Percentiles rank a stretch among this genome's conserved stretches.
phyloP scores from a whole-genome alignment of 805 yeast genomes.

The Dipodascus albidus region DNA sequence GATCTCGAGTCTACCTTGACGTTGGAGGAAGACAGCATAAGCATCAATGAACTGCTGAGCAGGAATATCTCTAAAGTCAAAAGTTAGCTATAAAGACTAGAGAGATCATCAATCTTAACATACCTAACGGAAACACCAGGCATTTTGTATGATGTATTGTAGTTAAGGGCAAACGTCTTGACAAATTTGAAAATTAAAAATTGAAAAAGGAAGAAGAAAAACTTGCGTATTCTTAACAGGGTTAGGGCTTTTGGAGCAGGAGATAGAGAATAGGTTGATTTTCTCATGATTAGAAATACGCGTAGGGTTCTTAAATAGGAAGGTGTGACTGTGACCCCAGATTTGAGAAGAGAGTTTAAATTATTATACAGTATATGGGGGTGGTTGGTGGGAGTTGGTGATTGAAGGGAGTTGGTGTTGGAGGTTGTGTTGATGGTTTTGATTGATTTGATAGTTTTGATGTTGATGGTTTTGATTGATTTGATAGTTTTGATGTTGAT shows the following conservation, averaged over 20 bases:
- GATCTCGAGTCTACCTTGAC: conserved; percentile 99
- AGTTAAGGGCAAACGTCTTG: neutral
- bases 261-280: too few relatives aligned
- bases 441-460: too few relatives aligned
- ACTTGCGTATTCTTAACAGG: neutral
- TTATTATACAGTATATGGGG: too few relatives aligned
- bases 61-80: conserved; percentile 88
- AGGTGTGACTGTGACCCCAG: neutral
- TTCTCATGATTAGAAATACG: too few relatives aligned
- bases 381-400: too few relatives aligned
- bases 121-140: conserved; percentile 3
- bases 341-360: too few relatives aligned
- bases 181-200: neutral
- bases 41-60: conserved; percentile 99
- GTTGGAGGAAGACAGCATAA: conserved; percentile 98
- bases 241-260: neutral
- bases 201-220: neutral
- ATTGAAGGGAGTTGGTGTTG: too few relatives aligned
- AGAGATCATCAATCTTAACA: neutral
- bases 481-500: too few relatives aligned
- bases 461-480: too few relatives aligned
- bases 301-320: too few relatives aligned
- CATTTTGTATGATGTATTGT: neutral
- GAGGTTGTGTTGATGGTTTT: too few relatives aligned
- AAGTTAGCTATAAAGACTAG: conserved; percentile 1